A percentile compares a stretch with the other conserved stretches of the same genome.
Evolutionary conservation across 352 stramenopile species (phyloP).

Genomic region (Globisporangium yorkense): DNA sequence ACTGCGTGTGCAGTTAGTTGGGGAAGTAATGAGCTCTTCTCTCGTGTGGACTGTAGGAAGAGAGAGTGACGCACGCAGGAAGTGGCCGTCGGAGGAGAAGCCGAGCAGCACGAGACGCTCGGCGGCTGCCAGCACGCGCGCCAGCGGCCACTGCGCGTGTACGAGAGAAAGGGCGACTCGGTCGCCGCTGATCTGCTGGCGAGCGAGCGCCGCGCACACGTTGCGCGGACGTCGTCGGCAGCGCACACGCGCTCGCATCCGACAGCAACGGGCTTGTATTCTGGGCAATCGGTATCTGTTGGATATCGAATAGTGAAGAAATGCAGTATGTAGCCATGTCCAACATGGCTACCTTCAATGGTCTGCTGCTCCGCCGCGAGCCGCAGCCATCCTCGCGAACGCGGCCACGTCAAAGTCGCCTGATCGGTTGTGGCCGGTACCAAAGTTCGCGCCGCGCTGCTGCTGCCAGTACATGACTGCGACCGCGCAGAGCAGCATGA

Average conservation of each 20-base stretch:
- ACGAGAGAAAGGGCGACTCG: conserved; percentile 7
- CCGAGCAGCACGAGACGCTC: conserved; percentile 50
- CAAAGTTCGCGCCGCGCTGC: neutral
- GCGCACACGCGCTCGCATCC: no score
- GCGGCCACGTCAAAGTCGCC: conserved; percentile 6
- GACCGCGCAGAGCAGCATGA: conserved; percentile 34
- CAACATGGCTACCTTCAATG: no score
- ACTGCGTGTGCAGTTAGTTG: conserved; percentile 12
- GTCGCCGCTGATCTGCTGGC: neutral
- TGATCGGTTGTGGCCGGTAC: neutral
- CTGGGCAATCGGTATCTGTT: no score
- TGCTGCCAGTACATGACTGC: conserved; percentile 43
- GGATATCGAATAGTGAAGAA: no score
- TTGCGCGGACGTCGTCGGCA: neutral
- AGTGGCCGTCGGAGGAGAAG: conserved; percentile 64
- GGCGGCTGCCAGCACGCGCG: conserved; percentile 32
- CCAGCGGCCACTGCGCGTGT: conserved; percentile 13
- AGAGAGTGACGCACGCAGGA: conserved; percentile 28
- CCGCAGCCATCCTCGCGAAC: conserved; percentile 8
- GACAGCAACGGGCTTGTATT: no score
- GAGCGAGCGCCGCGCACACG: conserved; percentile 4
- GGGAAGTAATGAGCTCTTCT: no score
- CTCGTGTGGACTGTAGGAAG: no score
- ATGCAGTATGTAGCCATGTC: no score
- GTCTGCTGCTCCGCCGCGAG: neutral